Conservation (phyloP, 306 rosid genomes). For the Rosa persica region DNA sequence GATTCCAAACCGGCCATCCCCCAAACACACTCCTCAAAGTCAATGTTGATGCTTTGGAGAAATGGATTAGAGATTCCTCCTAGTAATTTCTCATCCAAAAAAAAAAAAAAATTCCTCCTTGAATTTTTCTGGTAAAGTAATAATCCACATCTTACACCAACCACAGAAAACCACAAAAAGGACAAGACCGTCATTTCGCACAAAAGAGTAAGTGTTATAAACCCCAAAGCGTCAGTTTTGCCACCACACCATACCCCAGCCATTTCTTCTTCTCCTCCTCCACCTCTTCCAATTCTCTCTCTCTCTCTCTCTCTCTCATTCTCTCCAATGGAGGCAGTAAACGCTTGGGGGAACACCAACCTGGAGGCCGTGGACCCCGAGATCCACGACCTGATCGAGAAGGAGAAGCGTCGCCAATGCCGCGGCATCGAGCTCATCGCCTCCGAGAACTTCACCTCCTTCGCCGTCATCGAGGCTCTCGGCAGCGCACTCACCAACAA, state of each 20-base stretch:
- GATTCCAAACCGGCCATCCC: too few species aligned
- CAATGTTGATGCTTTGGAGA: too few species aligned
- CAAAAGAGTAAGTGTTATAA: neutral
- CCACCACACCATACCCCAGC: neutral
- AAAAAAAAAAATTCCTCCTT: too few species aligned
- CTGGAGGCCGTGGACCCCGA: constrained; percentile 65
- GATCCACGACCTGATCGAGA: constrained; percentile 80
- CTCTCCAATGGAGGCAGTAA: constrained; percentile 66
- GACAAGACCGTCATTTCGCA: constrained; percentile 6
- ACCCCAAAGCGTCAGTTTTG: neutral
- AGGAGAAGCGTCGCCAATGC: constrained; percentile 90
- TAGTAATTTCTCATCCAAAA: too few species aligned
- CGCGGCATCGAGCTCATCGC: constrained; percentile 94
- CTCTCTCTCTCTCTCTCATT: neutral
- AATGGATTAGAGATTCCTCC: too few species aligned
- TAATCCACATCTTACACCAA: constrained; percentile 13
- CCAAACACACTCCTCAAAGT: too few species aligned
- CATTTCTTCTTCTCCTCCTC: neutral
- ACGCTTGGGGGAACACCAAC: constrained; percentile 71
- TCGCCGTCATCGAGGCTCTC: constrained; percentile 90
- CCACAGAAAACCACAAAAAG: constrained; percentile 6
- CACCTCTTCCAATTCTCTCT: neutral
- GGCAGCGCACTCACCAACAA: constrained; percentile 89
- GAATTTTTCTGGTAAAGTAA: neutral
- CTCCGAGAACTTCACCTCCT: constrained; percentile 90